phyloP scores from a whole-genome alignment of 169 alveolate species.

The Plasmodium vinckei region DNA sequence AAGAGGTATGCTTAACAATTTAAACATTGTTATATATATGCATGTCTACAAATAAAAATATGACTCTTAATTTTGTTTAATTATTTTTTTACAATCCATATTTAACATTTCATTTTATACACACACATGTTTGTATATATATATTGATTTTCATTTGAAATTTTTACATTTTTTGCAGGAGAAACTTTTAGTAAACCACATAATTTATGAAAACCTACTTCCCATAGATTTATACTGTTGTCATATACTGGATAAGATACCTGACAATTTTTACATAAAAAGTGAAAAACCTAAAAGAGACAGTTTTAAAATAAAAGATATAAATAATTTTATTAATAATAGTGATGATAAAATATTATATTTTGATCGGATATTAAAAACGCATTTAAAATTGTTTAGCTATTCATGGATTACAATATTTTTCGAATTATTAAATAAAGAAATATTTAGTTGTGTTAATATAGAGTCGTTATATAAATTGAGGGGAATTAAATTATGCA shows the following conservation, averaged over 20 bases:
- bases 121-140: not conserved
- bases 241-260: constrained; percentile 28
- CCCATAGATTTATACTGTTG: constrained; percentile 43
- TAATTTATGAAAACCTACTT: constrained; percentile 51
- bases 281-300: constrained; percentile 1
- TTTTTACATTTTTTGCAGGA: constrained; percentile 21
- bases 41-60: not conserved
- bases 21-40: not conserved
- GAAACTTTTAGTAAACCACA: constrained; percentile 27
- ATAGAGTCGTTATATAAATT: constrained; percentile 30
- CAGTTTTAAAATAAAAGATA: not conserved
- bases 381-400: constrained; percentile 44
- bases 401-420: constrained; percentile 72
- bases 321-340: constrained; percentile 22
- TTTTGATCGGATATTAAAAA: constrained; percentile 51
- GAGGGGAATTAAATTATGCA: constrained; percentile 50
- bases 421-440: constrained; percentile 29
- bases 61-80: not conserved
- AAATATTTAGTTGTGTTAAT: constrained; percentile 15
- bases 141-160: not conserved
- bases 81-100: not conserved
- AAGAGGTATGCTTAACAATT: constrained; percentile 16
- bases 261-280: constrained; percentile 56
- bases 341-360: constrained; percentile 25
- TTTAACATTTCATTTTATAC: not conserved